Conservation (phyloP, 2,329 filamentous ascomycete genomes). For the Myriosclerotinia scirpicola region DNA sequence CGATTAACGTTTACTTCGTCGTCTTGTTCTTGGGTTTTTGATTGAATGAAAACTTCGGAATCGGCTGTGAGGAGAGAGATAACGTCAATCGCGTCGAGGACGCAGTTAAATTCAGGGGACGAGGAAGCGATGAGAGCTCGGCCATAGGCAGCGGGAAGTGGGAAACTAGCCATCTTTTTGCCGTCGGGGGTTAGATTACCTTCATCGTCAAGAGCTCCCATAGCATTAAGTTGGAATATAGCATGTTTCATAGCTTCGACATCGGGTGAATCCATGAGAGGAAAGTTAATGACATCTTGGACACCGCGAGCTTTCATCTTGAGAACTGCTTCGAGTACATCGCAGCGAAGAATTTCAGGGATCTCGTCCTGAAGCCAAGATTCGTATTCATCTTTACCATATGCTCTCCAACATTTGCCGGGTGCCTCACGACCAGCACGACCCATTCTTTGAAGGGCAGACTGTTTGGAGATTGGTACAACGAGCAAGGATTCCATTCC, state of each 20-base stretch:
- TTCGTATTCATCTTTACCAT: constrained; percentile 76
- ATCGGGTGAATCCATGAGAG: constrained; percentile 79
- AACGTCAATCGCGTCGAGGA: constrained; percentile 83
- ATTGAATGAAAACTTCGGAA: constrained; percentile 61
- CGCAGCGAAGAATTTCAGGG: constrained; percentile 88
- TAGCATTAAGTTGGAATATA: constrained; percentile 73
- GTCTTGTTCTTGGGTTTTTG: constrained; percentile 56
- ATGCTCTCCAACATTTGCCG: constrained; percentile 86
- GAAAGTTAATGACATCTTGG: constrained; percentile 76
- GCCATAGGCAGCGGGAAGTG: constrained; percentile 77
- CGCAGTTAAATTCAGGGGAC: constrained; percentile 66
- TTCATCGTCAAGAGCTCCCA: constrained; percentile 71
- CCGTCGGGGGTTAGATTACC: constrained; percentile 75
- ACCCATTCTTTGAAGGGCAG: constrained; percentile 86
- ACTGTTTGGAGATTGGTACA: constrained; percentile 89
- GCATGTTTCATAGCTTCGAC: constrained; percentile 78
- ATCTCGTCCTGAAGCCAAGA: constrained; percentile 70
- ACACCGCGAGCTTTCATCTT: constrained; percentile 94
- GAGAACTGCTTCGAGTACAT: constrained; percentile 80
- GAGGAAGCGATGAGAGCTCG: constrained; percentile 81
- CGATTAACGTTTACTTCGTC: constrained; percentile 55
- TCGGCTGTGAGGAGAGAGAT: constrained; percentile 64
- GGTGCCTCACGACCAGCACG: constrained; percentile 90
- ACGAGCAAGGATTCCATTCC: constrained; percentile 88
- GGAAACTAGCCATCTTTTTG: constrained; percentile 75